Base-by-base conservation (phyloP, 495 filamentous ascomycete genomes). In the Xylaria palmicola region DNA sequence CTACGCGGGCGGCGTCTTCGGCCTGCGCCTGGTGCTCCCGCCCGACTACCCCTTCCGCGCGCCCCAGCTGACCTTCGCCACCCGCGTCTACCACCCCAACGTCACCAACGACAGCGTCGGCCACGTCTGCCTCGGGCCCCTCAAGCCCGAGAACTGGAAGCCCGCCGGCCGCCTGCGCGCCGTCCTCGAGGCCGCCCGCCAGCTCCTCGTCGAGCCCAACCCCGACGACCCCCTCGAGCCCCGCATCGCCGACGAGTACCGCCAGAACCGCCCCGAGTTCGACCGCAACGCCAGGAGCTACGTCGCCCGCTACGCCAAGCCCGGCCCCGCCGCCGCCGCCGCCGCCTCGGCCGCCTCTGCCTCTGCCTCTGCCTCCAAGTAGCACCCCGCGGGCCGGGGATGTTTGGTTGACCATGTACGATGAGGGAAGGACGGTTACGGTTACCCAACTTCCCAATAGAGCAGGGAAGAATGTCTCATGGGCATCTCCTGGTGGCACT, bases 71-170 rank as follows among this genome's bases (percentile, higher is more conserved):
- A 87, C 79, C 66, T 98, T 98, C 85, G 82, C 84, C 52, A 98
- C 94, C 39, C 96, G 94, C 71, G 91, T 98, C 77, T 98, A 96
- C 81, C 94, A 98, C 81, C 95, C 95, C 13, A 98, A 98, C 77
- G 86, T 98, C 45, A 92, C 90, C 70, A 97, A 97, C 81, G 95
- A 98, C 74, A 88, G 87, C 65, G 48, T 89, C 59, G 94, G 94
- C 8, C 85, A 81, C 69, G 96, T 98, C 89, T 98, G 94, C 74
- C 83, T 98, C 34, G 89, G 87, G 9, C 86, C 96, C 75, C 83
- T 98, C 62, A 88, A 92, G 59, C 65, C 86, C 22, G 95, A 97
- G 60, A 88, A 92, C 68, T 98, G 95, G 95, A 98, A 98, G 81
- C 94, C 94, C 1, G 86, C 85, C 30, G 89, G 86, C 60, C 89